Evolutionary conservation across 2,329 filamentous ascomycete genomes (phyloP), one percentile per base, ranked within the genome.

Genomic region (Pseudofabraea citricarpa): DNA sequence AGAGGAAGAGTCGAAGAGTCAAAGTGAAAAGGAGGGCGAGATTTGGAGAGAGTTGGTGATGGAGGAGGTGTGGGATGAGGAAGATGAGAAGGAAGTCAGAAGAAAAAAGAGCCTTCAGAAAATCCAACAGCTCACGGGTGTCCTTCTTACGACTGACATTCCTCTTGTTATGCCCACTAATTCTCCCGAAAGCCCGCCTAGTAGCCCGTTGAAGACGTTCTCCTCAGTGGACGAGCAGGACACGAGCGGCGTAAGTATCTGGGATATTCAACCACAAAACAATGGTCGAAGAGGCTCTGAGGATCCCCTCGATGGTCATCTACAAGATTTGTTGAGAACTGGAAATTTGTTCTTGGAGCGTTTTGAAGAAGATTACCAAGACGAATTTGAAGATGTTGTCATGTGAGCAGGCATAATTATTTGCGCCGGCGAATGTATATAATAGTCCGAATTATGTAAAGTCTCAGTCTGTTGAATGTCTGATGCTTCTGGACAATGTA

Each of bases 141-240:
- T 37, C 12, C 15, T 22, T 3, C 20, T 37, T n/a, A 37, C 6
- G 13, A 37, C 35, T 20, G 35, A 37, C 16, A 37, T 37, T 22
- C 18, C 35, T 40, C 35, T 37, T n/a, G 35, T 5, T 43, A 42
- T 40, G 24, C 29, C 16, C 21, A 27, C 6, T 8, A 23, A 37
- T 4, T 22, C 19, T 2, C 43, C 40, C 3, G 47, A 45, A 8
- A 29, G 18, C 6, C 33, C 40, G n/a, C 48, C 44, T 2, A 43
- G 35, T 36, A 51, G 47, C 38, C 48, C 48, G 12, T 36, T 53
- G 32, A 48, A 51, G 41, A 37, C 15, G 35, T 21, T 21, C 15
- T 10, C 10, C 7, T 32, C 29, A 9, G 29, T 32, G 7, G 29
- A 32, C n/a, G 29, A 32, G 13, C 29, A 13, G 29, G 29, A 32